Conservation (phyloP, 1,284 basidiomycete genomes). For the Cryptococcus sp. region DNA sequence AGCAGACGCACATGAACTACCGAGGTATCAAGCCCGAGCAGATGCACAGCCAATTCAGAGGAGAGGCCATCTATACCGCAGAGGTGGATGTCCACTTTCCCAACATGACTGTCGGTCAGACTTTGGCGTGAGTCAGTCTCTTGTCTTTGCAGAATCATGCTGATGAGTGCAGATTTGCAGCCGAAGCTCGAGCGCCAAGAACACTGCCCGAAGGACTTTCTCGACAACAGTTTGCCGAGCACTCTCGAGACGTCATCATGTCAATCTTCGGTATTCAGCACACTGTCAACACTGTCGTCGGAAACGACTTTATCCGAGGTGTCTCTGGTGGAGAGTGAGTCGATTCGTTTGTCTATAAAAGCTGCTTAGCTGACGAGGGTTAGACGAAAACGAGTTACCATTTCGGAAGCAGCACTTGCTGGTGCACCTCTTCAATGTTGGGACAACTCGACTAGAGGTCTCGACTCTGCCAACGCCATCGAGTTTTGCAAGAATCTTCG, state of each 20-base stretch:
- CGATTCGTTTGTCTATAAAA: not conserved
- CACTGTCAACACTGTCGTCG: conserved; percentile 50
- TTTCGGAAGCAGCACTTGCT: conserved; percentile 48
- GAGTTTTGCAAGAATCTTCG: conserved; percentile 54
- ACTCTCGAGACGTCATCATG: conserved; percentile 50
- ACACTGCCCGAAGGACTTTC: conserved; percentile 47
- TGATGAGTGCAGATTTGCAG: conserved; percentile 23
- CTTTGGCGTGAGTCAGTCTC: conserved; percentile 32
- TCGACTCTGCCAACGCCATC: conserved; percentile 54
- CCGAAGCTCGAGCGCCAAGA: conserved; percentile 40
- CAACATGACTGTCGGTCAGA: conserved; percentile 51
- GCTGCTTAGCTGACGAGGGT: no score
- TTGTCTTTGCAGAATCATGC: conserved; percentile 21
- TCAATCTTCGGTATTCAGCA: conserved; percentile 52
- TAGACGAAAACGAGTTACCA: conserved; percentile 52
- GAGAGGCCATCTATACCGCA: conserved; percentile 49
- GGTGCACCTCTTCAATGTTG: conserved; percentile 46
- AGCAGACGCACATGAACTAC: conserved; percentile 44
- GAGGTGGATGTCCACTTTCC: conserved; percentile 53
- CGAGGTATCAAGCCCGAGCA: conserved; percentile 19
- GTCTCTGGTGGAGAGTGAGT: conserved; percentile 51
- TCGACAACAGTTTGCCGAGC: conserved; percentile 42
- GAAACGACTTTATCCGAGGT: conserved; percentile 49
- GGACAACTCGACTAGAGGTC: conserved; percentile 53
- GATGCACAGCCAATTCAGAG: conserved; percentile 35